Conservation (phyloP, 2,329 filamentous ascomycete species). For the Diaporthe citrichinensis region DNA sequence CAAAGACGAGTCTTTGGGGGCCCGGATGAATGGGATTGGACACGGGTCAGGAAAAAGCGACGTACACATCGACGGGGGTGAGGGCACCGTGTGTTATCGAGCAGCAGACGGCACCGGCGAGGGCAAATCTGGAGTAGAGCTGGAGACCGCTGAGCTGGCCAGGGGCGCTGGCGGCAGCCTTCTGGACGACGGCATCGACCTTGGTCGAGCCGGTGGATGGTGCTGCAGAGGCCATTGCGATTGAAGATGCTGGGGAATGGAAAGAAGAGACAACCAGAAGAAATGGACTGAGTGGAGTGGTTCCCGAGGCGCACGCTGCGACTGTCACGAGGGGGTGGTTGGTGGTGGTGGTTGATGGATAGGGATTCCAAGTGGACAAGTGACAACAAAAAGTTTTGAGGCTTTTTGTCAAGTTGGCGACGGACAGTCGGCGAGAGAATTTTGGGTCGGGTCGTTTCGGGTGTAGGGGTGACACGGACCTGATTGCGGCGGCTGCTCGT, state of each 20-base stretch:
- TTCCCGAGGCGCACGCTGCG: conserved; percentile 26
- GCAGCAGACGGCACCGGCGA: conserved; percentile 98
- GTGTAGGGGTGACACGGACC: conserved; percentile 30
- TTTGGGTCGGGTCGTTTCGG: conserved; percentile 36
- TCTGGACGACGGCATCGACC: conserved; percentile 61
- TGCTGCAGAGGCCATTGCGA: conserved; percentile 60
- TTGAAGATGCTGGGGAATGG: conserved; percentile 43
- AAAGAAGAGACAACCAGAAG: conserved; percentile 43
- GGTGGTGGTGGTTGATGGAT: conserved; percentile 26
- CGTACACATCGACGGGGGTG: conserved; percentile 99
- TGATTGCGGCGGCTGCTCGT: not conserved
- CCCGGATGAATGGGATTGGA: not conserved
- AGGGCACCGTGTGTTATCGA: conserved; percentile 97
- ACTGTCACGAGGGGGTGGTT: not conserved
- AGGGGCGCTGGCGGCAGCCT: conserved; percentile 57
- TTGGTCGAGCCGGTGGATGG: conserved; percentile 58
- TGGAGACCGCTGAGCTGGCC: conserved; percentile 65
- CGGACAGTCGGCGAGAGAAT: conserved; percentile 25
- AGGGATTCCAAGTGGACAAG: conserved; percentile 10
- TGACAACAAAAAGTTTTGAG: conserved; percentile 35
- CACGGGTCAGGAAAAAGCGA: conserved; percentile 49
- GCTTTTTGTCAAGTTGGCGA: conserved; percentile 22
- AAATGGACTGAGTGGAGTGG: conserved; percentile 48
- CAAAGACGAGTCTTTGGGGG: not conserved
- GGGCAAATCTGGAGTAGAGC: conserved; percentile 96